Conservation (phyloP, 257 asterid genomes). For the Solanum arcanum region DNA sequence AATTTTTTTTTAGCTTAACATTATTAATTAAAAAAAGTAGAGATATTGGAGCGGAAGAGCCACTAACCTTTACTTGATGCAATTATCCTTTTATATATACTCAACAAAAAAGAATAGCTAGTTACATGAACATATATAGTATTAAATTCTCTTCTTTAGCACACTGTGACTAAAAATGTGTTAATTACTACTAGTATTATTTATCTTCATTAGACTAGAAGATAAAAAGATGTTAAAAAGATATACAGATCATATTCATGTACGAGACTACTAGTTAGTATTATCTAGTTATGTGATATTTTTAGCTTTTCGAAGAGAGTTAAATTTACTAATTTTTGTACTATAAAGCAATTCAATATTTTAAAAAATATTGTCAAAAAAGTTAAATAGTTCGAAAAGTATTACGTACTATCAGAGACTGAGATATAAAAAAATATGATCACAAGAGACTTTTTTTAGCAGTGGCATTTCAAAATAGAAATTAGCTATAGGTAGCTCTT, state of each 20-base stretch:
- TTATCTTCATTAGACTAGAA: neutral
- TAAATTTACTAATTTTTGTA: neutral
- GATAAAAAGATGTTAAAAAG: neutral
- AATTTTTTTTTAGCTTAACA: neutral
- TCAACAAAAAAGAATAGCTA: neutral
- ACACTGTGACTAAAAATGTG: neutral
- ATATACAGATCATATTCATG: neutral
- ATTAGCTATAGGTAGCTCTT: neutral
- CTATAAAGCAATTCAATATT: too few relatives aligned
- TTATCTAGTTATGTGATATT: neutral
- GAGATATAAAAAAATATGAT: neutral
- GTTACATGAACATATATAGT: too few relatives aligned
- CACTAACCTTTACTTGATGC: neutral
- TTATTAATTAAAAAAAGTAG: neutral
- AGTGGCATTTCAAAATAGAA: neutral
- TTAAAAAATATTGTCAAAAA: too few relatives aligned
- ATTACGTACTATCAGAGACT: accelerated
- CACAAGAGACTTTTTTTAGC: neutral
- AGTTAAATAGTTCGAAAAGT: neutral
- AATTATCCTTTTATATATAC: neutral
- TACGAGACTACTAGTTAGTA: neutral
- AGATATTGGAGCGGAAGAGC: neutral
- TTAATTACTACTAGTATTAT: neutral
- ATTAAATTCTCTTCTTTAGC: neutral
- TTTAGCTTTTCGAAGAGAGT: neutral